Percentiles rank a stretch among this genome's conserved stretches.
Conservation (phyloP, 768 basidiomycete genomes). For the Punctularia strigosozonata region DNA sequence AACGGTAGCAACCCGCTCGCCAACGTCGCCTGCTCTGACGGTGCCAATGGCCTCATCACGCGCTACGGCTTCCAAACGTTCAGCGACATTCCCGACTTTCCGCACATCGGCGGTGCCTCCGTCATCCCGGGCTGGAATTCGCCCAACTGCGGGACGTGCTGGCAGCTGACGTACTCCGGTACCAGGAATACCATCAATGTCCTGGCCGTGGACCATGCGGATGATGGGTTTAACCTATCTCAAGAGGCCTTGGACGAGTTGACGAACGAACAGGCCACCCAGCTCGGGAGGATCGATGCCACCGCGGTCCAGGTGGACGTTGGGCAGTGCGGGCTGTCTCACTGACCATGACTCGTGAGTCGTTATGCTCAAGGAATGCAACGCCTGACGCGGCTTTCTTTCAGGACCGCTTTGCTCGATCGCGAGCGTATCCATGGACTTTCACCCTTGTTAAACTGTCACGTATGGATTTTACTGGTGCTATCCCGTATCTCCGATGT, state of each 20-base stretch:
- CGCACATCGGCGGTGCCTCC: constrained; percentile 7
- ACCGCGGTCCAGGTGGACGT: neutral
- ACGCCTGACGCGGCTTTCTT: too few relatives aligned
- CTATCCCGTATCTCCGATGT: too few relatives aligned
- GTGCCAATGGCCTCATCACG: constrained; percentile 36
- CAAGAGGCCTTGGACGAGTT: neutral
- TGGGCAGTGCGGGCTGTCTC: neutral
- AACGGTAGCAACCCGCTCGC: constrained; percentile 23
- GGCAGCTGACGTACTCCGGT: constrained; percentile 6
- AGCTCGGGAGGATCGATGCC: neutral
- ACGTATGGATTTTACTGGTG: too few relatives aligned
- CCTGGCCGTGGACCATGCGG: constrained; percentile 4
- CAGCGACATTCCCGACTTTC: constrained; percentile 7
- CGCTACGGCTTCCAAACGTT: constrained; percentile 8
- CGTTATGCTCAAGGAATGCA: too few relatives aligned
- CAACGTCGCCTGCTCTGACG: constrained; percentile 39
- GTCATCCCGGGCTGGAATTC: constrained; percentile 5
- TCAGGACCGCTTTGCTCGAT: too few relatives aligned
- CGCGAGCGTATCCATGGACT: too few relatives aligned
- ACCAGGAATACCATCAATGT: constrained; percentile 9
- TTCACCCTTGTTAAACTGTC: too few relatives aligned
- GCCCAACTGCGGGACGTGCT: constrained; percentile 10
- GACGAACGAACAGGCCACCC: neutral
- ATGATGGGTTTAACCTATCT: constrained; percentile 1
- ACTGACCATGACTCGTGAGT: too few relatives aligned